Percentiles rank a stretch among this genome's conserved stretches.
phyloP scores from a whole-genome alignment of 2,329 filamentous ascomycete species.

The Aureobasidium sp. region DNA sequence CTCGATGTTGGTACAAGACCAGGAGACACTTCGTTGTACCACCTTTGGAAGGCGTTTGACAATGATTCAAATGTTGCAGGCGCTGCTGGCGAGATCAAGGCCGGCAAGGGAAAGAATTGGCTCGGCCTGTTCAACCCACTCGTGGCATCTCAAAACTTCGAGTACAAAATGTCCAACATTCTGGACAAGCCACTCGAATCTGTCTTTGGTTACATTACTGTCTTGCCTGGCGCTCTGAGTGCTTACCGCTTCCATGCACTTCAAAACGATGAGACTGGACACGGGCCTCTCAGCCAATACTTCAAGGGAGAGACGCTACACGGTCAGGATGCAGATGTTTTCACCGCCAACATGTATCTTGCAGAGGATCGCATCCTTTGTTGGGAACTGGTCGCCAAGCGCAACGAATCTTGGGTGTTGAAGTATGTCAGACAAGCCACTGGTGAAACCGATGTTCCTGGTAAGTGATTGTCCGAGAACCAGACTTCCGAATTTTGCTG shows the following conservation, averaged over 20 bases:
- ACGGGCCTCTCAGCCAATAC: conserved; percentile 92
- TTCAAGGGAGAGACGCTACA: conserved; percentile 98
- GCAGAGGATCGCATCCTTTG: conserved; percentile 85
- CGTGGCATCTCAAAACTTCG: conserved; percentile 95
- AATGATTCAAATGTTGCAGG: conserved; percentile 95
- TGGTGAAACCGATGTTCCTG: conserved; percentile 94
- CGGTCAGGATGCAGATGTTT: conserved; percentile 91
- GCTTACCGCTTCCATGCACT: conserved; percentile 93
- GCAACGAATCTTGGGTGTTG: conserved; percentile 89
- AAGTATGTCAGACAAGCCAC: conserved; percentile 97
- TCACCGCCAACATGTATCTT: conserved; percentile 93
- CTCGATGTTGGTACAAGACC: conserved; percentile 94
- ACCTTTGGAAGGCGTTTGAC: conserved; percentile 98
- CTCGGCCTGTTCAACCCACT: conserved; percentile 82
- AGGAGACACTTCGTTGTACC: conserved; percentile 82
- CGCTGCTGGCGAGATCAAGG: conserved; percentile 94
- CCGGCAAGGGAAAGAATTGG: conserved; percentile 82
- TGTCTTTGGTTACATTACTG: conserved; percentile 96
- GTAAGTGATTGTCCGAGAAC: conserved; percentile 42
- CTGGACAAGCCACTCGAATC: conserved; percentile 95
- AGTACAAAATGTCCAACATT: conserved; percentile 99
- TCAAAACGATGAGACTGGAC: conserved; percentile 92
- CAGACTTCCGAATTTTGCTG: neutral
- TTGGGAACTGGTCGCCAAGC: conserved; percentile 93
- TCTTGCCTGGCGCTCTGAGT: conserved; percentile 86